Percentiles rank a stretch among this genome's conserved stretches.
phyloP scores from a whole-genome alignment of 2,329 filamentous ascomycete genomes.

The Aaosphaeria arxii region DNA sequence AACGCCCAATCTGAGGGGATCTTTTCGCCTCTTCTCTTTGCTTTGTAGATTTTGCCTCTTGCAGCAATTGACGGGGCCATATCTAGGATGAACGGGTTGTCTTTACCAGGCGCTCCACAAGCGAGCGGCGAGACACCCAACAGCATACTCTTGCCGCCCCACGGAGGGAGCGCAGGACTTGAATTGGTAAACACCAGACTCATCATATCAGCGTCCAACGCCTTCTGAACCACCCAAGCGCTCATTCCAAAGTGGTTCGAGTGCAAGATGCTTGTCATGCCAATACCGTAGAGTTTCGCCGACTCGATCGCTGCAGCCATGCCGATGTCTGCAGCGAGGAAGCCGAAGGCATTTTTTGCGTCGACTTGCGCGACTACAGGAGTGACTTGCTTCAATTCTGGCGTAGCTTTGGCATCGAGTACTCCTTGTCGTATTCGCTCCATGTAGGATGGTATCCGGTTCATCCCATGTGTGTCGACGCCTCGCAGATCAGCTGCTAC shows the following conservation, averaged over 20 bases:
- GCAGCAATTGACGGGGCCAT: constrained; percentile 71
- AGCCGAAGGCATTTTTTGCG: constrained; percentile 72
- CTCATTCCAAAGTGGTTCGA: constrained; percentile 84
- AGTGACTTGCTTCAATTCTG: constrained; percentile 60
- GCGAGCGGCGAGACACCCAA: constrained; percentile 74
- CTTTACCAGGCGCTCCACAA: constrained; percentile 66
- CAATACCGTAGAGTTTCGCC: constrained; percentile 65
- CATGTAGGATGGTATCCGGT: constrained; percentile 76
- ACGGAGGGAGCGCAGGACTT: constrained; percentile 69
- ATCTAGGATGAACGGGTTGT: constrained; percentile 67
- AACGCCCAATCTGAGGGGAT: constrained; percentile 75
- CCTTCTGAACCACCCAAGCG: constrained; percentile 77
- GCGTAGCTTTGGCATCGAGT: constrained; percentile 59
- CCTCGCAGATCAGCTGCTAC: constrained; percentile 74
- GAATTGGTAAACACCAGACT: constrained; percentile 61
- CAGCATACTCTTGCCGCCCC: constrained; percentile 65
- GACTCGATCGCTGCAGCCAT: constrained; percentile 68
- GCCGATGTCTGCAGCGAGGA: constrained; percentile 63
- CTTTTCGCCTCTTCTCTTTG: constrained; percentile 62
- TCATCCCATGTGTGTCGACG: constrained; percentile 76
- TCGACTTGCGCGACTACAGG: constrained; percentile 68
- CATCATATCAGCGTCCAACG: constrained; percentile 65
- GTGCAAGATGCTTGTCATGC: constrained; percentile 71
- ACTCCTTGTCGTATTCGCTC: constrained; percentile 68
- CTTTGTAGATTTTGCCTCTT: constrained; percentile 71